Conservation (phyloP, 345 rosid species). For the Orychophragmus violaceus region DNA sequence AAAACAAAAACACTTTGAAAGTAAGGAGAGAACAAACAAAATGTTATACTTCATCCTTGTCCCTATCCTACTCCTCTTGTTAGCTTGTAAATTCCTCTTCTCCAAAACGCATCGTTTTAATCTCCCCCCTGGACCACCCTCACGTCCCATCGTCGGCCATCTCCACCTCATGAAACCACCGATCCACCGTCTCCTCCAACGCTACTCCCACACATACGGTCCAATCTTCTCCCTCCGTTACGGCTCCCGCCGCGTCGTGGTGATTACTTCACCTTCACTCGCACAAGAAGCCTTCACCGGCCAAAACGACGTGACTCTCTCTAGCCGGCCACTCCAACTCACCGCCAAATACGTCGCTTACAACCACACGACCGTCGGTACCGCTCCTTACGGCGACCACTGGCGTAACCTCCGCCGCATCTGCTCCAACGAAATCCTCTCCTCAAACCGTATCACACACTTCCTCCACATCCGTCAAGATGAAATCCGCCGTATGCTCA, state of each 20-base stretch:
- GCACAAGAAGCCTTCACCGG: slow-evolving; percentile 46
- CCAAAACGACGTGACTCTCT: slow-evolving; percentile 45
- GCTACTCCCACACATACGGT: slow-evolving; percentile 32
- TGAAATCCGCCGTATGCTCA: slow-evolving; percentile 38
- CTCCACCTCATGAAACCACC: slow-evolving; percentile 45
- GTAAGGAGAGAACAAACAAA: background rate
- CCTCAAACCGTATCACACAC: slow-evolving; percentile 38
- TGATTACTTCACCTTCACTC: slow-evolving; percentile 39
- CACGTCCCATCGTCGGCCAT: slow-evolving; percentile 43
- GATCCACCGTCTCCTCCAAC: slow-evolving; percentile 30
- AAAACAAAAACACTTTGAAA: background rate
- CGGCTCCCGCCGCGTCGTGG: slow-evolving; percentile 34
- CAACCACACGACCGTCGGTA: slow-evolving; percentile 22
- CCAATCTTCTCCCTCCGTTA: slow-evolving; percentile 43
- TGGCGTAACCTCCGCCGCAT: slow-evolving; percentile 66
- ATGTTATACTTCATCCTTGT: slow-evolving; percentile 15
- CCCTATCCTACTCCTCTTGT: background rate
- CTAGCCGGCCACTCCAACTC: slow-evolving; percentile 39
- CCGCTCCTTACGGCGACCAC: slow-evolving; percentile 49
- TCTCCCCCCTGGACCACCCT: slow-evolving; percentile 39
- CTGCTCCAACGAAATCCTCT: slow-evolving; percentile 42
- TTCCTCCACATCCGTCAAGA: slow-evolving; percentile 31
- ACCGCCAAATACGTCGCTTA: slow-evolving; percentile 40
- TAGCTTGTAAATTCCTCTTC: background rate
- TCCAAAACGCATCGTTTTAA: background rate